phyloP scores from a whole-genome alignment of 2,329 filamentous ascomycete species.

The Akanthomyces muscarius region DNA sequence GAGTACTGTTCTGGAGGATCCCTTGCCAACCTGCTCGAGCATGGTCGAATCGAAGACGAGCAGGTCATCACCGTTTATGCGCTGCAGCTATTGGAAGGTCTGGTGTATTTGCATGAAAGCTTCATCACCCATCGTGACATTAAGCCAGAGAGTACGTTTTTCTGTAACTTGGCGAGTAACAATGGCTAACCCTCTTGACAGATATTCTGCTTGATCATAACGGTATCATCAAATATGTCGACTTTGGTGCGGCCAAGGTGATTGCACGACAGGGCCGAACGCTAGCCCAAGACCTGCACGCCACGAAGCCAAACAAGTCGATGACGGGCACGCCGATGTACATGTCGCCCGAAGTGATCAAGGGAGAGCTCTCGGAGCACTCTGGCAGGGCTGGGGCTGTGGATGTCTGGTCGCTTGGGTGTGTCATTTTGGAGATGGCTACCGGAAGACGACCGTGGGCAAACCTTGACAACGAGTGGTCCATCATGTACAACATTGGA shows the following conservation, averaged over 20 bases:
- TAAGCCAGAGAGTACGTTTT: constrained; percentile 82
- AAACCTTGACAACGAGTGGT: constrained; percentile 96
- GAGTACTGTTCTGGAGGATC: constrained; percentile 97
- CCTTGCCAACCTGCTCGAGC: constrained; percentile 81
- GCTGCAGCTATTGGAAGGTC: constrained; percentile 86
- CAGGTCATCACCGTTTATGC: constrained; percentile 97
- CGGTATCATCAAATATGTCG: constrained; percentile 97
- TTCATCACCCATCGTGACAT: constrained; percentile 95
- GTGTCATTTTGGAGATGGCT: constrained; percentile 95
- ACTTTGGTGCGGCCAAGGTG: constrained; percentile 95
- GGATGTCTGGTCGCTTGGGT: constrained; percentile 94
- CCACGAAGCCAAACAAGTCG: constrained; percentile 69
- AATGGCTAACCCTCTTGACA: constrained; percentile 32
- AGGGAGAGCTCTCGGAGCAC: constrained; percentile 74
- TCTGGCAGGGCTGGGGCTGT: constrained; percentile 78
- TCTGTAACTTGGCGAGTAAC: not conserved
- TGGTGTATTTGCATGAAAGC: constrained; percentile 89
- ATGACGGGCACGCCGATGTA: constrained; percentile 99
- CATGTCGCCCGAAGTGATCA: constrained; percentile 99
- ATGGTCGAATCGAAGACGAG: constrained; percentile 96
- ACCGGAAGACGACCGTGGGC: constrained; percentile 94
- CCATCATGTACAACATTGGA: constrained; percentile 99
- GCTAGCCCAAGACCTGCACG: constrained; percentile 58
- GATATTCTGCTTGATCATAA: constrained; percentile 96
- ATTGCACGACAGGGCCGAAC: constrained; percentile 93